Evolutionary conservation across 345 rosid species (phyloP).

Genomic region (Crucihimalaya himalaica): DNA sequence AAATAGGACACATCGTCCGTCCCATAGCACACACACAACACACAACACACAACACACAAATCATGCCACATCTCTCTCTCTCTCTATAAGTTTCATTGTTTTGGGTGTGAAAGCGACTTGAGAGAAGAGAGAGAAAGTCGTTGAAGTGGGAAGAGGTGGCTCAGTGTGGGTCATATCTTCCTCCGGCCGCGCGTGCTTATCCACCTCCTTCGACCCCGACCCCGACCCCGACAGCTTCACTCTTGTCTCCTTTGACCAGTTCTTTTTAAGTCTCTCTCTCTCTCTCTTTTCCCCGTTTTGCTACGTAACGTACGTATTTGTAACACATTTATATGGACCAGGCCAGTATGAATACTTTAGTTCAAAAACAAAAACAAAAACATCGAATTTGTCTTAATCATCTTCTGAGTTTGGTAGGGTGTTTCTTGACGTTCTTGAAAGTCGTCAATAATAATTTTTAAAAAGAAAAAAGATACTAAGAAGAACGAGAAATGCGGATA

Average conservation of each 20-base stretch:
- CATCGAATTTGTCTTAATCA: slow-evolving; percentile 27
- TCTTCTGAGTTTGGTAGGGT: slow-evolving; percentile 1
- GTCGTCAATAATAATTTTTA: no score
- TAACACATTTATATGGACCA: slow-evolving; percentile 15
- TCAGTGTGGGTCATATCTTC: slow-evolving; percentile 35
- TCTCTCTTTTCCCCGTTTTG: background rate
- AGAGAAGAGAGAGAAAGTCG: slow-evolving; percentile 35
- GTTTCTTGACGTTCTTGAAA: no score
- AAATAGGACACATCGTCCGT: slow-evolving; percentile 32
- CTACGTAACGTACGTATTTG: slow-evolving; percentile 18
- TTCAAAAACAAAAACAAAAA: background rate
- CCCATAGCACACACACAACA: slow-evolving; percentile 27
- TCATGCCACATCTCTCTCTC: slow-evolving; percentile 9
- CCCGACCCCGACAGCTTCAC: slow-evolving; percentile 31
- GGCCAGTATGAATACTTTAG: slow-evolving; percentile 31
- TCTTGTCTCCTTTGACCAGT: slow-evolving; percentile 40
- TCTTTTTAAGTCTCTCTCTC: background rate
- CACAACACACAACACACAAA: slow-evolving; percentile 27
- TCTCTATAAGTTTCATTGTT: background rate
- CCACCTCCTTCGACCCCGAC: slow-evolving; percentile 35
- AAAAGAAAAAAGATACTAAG: background rate
- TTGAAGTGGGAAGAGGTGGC: slow-evolving; percentile 29
- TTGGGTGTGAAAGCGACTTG: slow-evolving; percentile 40
- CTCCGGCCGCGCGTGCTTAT: slow-evolving; percentile 40
- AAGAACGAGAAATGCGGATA: slow-evolving; percentile 37